Percentiles rank a stretch among this genome's conserved stretches.
Evolutionary conservation across 176 grass and related monocot genomes (phyloP).

Genomic region (Carex scoparia): DNA sequence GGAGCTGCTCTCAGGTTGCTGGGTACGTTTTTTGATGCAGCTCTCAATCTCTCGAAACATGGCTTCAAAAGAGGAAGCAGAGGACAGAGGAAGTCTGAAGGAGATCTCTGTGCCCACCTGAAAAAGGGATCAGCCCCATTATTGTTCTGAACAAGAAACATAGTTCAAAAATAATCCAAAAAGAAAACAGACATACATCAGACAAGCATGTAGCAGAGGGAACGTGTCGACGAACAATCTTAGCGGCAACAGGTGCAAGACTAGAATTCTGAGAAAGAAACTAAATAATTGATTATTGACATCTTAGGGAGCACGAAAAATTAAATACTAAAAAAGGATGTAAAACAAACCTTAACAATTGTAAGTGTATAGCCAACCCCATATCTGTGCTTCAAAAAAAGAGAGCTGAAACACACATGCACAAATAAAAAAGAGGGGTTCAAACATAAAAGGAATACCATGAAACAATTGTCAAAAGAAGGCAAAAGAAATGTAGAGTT

Average conservation of each 20-base stretch:
- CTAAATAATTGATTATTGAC: background rate
- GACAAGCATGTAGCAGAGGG: constrained; percentile 40
- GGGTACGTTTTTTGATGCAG: constrained; percentile 17
- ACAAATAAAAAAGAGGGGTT: background rate
- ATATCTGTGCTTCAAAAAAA: constrained; percentile 48
- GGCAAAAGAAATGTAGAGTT: background rate
- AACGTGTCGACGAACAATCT: constrained; percentile 44
- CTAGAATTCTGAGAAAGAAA: constrained; percentile 25
- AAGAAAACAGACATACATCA: constrained; percentile 28
- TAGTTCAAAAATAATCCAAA: background rate
- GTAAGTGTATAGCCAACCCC: constrained; percentile 50
- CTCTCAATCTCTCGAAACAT: constrained; percentile 46
- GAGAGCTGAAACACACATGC: constrained; percentile 27
- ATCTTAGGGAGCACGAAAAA: background rate
- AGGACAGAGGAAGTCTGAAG: constrained; percentile 43
- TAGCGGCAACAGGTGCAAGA: constrained; percentile 27
- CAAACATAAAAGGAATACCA: background rate
- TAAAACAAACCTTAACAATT: constrained; percentile 41
- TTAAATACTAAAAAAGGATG: background rate
- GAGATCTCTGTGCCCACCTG: constrained; percentile 49
- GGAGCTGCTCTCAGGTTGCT: constrained; percentile 14
- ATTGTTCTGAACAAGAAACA: background rate
- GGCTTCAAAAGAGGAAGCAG: constrained; percentile 39
- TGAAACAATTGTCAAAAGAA: constrained; percentile 13
- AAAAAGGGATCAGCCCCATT: constrained; percentile 8